A percentile compares a stretch with the other conserved stretches of the same genome.
Evolutionary conservation across 176 grass and related monocot genomes (phyloP).

Genomic region (Olyra latifolia): DNA sequence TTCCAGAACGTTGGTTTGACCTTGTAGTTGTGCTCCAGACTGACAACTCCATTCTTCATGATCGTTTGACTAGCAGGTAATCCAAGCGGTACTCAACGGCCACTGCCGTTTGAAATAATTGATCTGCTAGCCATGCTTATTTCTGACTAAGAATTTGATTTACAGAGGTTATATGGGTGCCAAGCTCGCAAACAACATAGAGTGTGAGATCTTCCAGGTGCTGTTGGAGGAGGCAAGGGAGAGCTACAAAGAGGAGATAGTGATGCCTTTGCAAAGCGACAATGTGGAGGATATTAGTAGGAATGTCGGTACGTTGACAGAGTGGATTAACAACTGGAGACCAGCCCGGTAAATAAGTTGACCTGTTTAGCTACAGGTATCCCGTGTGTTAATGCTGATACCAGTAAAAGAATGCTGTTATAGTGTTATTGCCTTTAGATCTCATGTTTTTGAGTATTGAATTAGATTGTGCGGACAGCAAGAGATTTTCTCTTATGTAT

Average conservation of each 20-base stretch:
- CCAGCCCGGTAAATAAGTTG: slow-evolving; percentile 26
- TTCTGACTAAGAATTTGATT: neutral
- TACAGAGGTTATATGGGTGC: slow-evolving; percentile 85
- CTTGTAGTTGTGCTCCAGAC: slow-evolving; percentile 93
- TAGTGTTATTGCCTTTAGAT: neutral
- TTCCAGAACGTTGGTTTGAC: slow-evolving; percentile 96
- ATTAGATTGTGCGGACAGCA: neutral
- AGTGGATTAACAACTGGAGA: slow-evolving; percentile 87
- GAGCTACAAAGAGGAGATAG: slow-evolving; percentile 75
- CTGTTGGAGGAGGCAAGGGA: slow-evolving; percentile 87
- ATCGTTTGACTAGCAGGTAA: slow-evolving; percentile 84
- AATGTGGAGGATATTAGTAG: slow-evolving; percentile 87
- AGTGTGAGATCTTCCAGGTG: slow-evolving; percentile 96
- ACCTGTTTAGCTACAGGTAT: neutral
- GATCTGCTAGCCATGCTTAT: neutral
- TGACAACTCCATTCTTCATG: slow-evolving; percentile 89
- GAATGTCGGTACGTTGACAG: slow-evolving; percentile 64
- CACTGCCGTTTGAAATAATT: neutral
- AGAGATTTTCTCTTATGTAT: neutral
- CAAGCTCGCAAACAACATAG: slow-evolving; percentile 90
- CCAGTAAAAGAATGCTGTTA: neutral
- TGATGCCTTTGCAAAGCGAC: slow-evolving; percentile 73
- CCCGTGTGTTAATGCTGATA: neutral
- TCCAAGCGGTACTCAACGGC: neutral
- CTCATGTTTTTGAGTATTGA: neutral